Evolutionary conservation across 208 protist genomes (phyloP), one percentile per base, ranked within the genome.

Genomic region (Angomonas deanei): DNA sequence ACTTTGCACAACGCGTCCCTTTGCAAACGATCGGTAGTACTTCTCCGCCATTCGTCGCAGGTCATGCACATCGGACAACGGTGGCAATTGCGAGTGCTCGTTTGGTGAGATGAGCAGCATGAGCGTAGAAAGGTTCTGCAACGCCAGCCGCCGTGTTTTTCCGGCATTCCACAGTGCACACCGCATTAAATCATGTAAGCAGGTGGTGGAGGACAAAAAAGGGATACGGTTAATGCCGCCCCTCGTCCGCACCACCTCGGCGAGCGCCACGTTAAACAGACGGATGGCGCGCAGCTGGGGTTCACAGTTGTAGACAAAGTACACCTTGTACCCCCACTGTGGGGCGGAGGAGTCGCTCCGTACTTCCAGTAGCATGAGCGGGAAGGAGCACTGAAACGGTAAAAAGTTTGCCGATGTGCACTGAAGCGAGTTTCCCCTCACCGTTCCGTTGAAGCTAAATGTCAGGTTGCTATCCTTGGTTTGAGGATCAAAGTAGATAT

Each of bases 281-380:
- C 72, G 68, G 52, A 85, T 79, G 8, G 87, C 87, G n/a, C 61
- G 74, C 11, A 84, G 72, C 64, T 88, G 81, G 11, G 69, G 66
- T 10, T 72, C 70, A 54, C 65, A 74, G 52, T 91, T 77, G 68
- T 82, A 88, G 31, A 96, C 74, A 31, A 93, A 74, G 27, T 71
- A 53, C 32, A 94, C 49, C 33, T 82, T 84, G 72, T 91, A 92
- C n/a, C 91, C 91, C 88, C 87, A 94, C 69, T 91, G 89, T 1
- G 77, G 64, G 13, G 53, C 70, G 30, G 80, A 68, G 17, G 74
- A 63, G 54, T 82, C 77, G 52, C 76, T 81, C 23, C 84, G 78
- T 2, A 88, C 67, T 56, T 82, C 77, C 33, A 92, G 64, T 52
- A 82, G 91, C 50, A 95, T 82, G 8, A 78, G 71, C 30, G 76